Evolutionary conservation across 148 eudicot genomes (phyloP), one percentile per base, ranked within the genome.

Genomic region (Talinum fruticosum): DNA sequence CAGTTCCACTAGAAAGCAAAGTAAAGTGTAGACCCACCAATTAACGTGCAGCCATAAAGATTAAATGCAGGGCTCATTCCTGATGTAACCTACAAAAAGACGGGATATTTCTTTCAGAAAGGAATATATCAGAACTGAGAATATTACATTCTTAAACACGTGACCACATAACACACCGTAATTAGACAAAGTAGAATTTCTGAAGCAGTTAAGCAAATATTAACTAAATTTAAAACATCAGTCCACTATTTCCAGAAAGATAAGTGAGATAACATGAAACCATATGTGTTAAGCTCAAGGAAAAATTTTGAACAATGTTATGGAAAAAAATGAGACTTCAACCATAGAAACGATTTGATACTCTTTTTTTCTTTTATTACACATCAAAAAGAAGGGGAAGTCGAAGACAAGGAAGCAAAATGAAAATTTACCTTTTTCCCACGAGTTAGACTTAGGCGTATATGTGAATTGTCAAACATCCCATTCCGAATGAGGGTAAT

Each of bases 31-130:
- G 57, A 59, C 77, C 61, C 85, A 95, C 99, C 99, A 47, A 95
- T 95, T 82, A 96, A 89, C 75, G 97, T 92, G 87, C 99, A 93
- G 73, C 99, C 99, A 77, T 93, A 91, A 57, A 88, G 94, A 81
- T 96, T 96, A 86, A 96, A 91, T 44, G 86, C 86, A 78, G 99
- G 99, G 78, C 90, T 93, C 99, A 96, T 96, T 84, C 99, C 99
- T 70, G 99, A 96, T 74, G 99, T 90, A 67, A 96, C 93, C 98
- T 95, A 79, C 72, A 74, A 6, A 66, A 78, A 33, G 13, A 62
- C 32, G 61, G 51, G 33, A 41, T 23, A 44, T 36, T 13, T 21
- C 24, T 12, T 68, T 33, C 72, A 75, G 71, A 34, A 49, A 73
- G 26, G 6, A n/a, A 57, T 32, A 26, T 23, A 71, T 21, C 44